Evolutionary conservation across 2,329 filamentous ascomycete genomes (phyloP), one percentile per base, ranked within the genome.

Genomic region (Trichoderma asperellum): DNA sequence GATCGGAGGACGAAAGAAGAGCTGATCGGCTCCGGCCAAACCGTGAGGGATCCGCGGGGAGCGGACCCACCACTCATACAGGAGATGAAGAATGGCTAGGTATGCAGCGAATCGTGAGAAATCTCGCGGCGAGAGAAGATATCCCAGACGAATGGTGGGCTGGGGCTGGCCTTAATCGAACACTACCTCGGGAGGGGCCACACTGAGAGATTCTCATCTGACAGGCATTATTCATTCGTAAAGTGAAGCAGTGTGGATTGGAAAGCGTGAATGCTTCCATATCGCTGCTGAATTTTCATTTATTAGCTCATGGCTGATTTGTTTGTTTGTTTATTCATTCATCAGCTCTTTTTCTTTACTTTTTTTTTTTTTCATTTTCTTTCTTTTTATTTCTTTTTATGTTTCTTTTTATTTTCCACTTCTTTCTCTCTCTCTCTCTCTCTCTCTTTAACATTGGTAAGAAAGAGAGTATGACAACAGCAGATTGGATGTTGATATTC

Each of bases 71-170:
- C 29, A 32, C 58, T 32, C 57, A 68, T 27, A 70, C 64, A 55
- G 73, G 77, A 16, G 81, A 82, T 7, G 81, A 83, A 32, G 81
- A 81, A 5, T 78, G 76, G 77, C 84, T 87, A 27, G 87, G 89
- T 57, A 91, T 94, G 86, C 90, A 92, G 73, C 85, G 85, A 62
- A 91, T 96, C 58, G 84, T 96, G 43, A 88, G 90, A 73, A 86
- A 88, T 55, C 84, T 96, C 67, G 88, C 90, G 40, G 85, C 87
- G 21, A 84, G 92, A 29, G 87, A 92, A 75, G 91, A 94, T 74
- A 91, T 96, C 66, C 91, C 92, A 0, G 92, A 96, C 71, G 89
- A 93, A 72, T 94, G 91, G 89, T 96, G 93, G 93, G 87, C 88
- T 70, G 86, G 88, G 74, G 89, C 86, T 70, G 91, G 91, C 53